These are phyloP conservation scores for Malus sieversii DNA, from an alignment of 306 rosid genomes.

Conservation along the genomic window DNA sequence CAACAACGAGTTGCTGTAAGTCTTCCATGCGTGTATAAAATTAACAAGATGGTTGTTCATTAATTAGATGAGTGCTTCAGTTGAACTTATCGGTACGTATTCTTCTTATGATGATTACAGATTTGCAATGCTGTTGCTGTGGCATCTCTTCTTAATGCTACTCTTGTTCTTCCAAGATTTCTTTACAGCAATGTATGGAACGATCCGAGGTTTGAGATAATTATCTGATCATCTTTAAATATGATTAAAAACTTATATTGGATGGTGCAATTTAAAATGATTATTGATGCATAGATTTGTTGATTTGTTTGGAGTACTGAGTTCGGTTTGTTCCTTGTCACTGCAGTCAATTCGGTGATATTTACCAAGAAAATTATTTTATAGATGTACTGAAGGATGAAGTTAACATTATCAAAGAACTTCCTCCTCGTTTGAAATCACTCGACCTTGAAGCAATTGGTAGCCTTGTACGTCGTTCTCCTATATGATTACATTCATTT, in stretches of 20 bases:
- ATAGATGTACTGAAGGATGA: constrained; percentile 61
- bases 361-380: constrained; percentile 82
- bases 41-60: neutral
- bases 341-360: constrained; percentile 90
- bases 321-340: neutral
- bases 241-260: neutral
- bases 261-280: neutral
- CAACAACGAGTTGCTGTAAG: constrained; percentile 98
- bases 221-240: neutral
- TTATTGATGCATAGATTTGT: constrained; percentile 1
- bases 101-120: constrained; percentile 41
- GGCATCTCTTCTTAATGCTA: constrained; percentile 85
- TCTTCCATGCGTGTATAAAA: neutral
- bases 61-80: neutral
- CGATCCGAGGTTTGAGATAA: constrained; percentile 71
- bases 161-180: constrained; percentile 72
- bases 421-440: constrained; percentile 65
- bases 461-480: constrained; percentile 52
- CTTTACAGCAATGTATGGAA: constrained; percentile 96
- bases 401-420: constrained; percentile 56
- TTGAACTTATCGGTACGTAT: neutral
- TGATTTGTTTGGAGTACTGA: neutral
- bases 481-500: neutral
- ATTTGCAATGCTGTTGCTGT: constrained; percentile 91
- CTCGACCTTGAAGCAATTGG: constrained; percentile 68